These are phyloP conservation scores for Leishmania mexicana DNA, from an alignment of 208 protist genomes.

Conservation along the genomic window DNA sequence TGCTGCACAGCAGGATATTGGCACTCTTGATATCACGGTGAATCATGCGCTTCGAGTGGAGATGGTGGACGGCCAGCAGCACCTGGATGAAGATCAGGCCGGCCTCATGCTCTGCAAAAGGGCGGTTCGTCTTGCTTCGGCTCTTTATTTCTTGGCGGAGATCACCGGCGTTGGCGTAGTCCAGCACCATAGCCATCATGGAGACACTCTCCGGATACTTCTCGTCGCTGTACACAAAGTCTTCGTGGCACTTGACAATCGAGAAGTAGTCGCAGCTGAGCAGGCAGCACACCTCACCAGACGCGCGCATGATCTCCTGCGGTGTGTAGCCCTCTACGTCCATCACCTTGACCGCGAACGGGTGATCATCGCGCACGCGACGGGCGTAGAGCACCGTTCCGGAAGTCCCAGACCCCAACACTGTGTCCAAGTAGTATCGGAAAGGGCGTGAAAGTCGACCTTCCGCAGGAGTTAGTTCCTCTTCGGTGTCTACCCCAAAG, in stretches of 20 bases:
- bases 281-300: constrained; percentile 63
- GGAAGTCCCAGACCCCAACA: constrained; percentile 48
- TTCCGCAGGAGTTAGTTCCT: constrained; percentile 1
- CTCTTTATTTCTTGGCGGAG: constrained; percentile 60
- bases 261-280: constrained; percentile 72
- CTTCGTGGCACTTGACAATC: constrained; percentile 82
- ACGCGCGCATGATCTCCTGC: constrained; percentile 55
- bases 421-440: constrained; percentile 61
- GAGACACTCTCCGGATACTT: constrained; percentile 42
- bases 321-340: constrained; percentile 63
- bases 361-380: constrained; percentile 42
- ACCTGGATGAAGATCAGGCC: constrained; percentile 69
- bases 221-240: constrained; percentile 47
- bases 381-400: constrained; percentile 51
- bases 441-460: constrained; percentile 14
- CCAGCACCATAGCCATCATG: constrained; percentile 74
- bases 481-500: constrained; percentile 35
- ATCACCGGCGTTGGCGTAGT: constrained; percentile 85
- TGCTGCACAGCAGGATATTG: constrained; percentile 79
- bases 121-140: constrained; percentile 15
- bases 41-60: constrained; percentile 79
- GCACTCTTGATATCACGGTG: constrained; percentile 86
- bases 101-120: constrained; percentile 62
- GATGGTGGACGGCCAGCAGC: constrained; percentile 70
- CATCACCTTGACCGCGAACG: constrained; percentile 63